These are phyloP conservation scores for Coprinellus micaceus DNA, from an alignment of 768 basidiomycete species.

Conservation along the genomic window DNA sequence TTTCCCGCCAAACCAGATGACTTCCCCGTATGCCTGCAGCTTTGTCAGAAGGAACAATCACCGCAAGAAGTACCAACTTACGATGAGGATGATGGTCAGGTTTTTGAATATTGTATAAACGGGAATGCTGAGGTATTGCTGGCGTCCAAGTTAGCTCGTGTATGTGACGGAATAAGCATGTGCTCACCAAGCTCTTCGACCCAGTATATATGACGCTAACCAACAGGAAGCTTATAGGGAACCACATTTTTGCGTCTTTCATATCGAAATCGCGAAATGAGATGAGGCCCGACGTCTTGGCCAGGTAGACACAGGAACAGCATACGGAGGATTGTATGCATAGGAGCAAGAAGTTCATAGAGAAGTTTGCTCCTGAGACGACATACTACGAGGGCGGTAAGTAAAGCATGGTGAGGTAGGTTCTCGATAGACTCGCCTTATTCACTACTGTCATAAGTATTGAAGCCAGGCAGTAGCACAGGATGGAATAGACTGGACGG, in stretches of 20 bases:
- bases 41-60: too few species aligned
- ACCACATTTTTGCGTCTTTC: constrained; percentile 88
- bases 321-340: constrained; percentile 91
- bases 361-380: constrained; percentile 88
- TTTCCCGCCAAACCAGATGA: constrained; percentile 91
- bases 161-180: too few species aligned
- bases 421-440: constrained; percentile 56
- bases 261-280: constrained; percentile 80
- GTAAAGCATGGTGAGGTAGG: neutral
- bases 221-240: constrained; percentile 88
- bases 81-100: constrained; percentile 97
- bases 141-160: constrained; percentile 7
- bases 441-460: constrained; percentile 97
- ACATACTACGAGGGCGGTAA: too few species aligned
- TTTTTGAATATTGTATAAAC: constrained; percentile 99
- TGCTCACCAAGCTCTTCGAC: constrained; percentile 88
- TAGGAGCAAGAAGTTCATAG: constrained; percentile 94
- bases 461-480: constrained; percentile 87
- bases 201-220: constrained; percentile 97
- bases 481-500: constrained; percentile 70
- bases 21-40: constrained; percentile 98
- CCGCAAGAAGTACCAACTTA: too few species aligned
- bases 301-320: constrained; percentile 64
- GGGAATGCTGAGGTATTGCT: constrained; percentile 98
- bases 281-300: constrained; percentile 76